Evolutionary conservation across 768 basidiomycete genomes (phyloP).

Genomic region (Kwoniella pini): DNA sequence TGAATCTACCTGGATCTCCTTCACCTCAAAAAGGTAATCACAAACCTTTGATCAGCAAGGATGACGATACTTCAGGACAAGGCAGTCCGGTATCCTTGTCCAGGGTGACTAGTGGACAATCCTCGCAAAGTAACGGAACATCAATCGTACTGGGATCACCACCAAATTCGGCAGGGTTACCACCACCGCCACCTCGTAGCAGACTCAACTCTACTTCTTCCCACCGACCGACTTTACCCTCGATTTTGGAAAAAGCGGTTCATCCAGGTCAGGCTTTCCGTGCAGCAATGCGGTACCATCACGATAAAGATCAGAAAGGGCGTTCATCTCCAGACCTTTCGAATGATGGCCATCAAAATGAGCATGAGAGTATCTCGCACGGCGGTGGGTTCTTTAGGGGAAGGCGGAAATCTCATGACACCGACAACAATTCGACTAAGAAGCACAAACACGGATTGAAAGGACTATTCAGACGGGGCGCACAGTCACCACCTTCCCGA

Average conservation of each 20-base stretch:
- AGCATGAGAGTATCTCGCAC: conserved; percentile 2
- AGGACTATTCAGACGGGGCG: conserved; percentile 36
- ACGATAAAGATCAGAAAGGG: conserved; percentile 14
- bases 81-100: neutral
- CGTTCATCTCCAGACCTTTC: conserved; percentile 12
- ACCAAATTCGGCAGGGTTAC: conserved; percentile 1
- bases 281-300: conserved; percentile 38
- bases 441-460: conserved; percentile 34
- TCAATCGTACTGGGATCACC: conserved; percentile 14
- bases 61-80: neutral
- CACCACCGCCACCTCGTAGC: conserved; percentile 10
- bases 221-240: conserved; percentile 56
- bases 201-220: conserved; percentile 27
- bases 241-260: conserved; percentile 57
- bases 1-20: conserved; percentile 6
- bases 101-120: conserved; percentile 9
- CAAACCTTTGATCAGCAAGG: neutral
- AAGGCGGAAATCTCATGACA: conserved; percentile 17
- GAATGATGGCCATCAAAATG: neutral
- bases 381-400: conserved; percentile 33
- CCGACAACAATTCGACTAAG: neutral
- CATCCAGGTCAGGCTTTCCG: conserved; percentile 53
- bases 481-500: conserved; percentile 43
- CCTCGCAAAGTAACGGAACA: conserved; percentile 8
- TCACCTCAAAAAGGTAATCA: conserved; percentile 14